A percentile compares a stretch with the other conserved stretches of the same genome.
Evolutionary conservation across 345 rosid species (phyloP).

Genomic region (Hibiscus tridactylites): DNA sequence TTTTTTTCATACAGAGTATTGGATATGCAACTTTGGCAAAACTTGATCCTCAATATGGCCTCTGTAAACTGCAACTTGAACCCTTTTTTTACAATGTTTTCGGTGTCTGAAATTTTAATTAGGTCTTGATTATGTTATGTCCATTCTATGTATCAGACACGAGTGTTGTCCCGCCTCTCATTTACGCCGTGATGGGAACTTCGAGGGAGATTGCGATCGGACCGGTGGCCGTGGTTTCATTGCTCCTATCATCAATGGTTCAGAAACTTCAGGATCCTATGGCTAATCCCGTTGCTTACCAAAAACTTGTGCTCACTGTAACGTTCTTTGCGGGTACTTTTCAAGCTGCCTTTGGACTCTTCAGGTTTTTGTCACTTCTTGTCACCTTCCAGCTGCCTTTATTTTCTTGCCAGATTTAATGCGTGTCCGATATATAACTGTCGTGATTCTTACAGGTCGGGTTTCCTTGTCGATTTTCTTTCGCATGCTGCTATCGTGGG

Average conservation of each 20-base stretch:
- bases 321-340: conserved; percentile 82
- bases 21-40: conserved; percentile 92
- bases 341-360: conserved; percentile 70
- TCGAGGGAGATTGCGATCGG: conserved; percentile 89
- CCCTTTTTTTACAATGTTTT: not conserved
- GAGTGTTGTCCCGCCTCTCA: conserved; percentile 78
- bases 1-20: conserved; percentile 34
- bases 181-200: conserved; percentile 87
- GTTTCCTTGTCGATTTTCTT: conserved; percentile 83
- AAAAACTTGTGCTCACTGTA: conserved; percentile 56
- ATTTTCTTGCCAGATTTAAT: not conserved
- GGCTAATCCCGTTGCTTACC: conserved; percentile 51
- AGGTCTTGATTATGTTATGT: not conserved
- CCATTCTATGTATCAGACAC: conserved; percentile 41
- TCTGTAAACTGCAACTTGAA: conserved; percentile 46
- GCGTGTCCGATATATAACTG: not conserved
- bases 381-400: not conserved
- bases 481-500: conserved; percentile 93
- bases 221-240: conserved; percentile 89
- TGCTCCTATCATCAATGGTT: conserved; percentile 74
- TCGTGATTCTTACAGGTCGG: conserved; percentile 35
- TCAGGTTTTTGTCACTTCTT: conserved; percentile 31
- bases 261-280: conserved; percentile 53
- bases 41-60: conserved; percentile 92
- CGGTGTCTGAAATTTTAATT: not conserved